Evolutionary conservation across 495 filamentous ascomycete species (phyloP).

Genomic region (Trypethelium eluteriae): DNA sequence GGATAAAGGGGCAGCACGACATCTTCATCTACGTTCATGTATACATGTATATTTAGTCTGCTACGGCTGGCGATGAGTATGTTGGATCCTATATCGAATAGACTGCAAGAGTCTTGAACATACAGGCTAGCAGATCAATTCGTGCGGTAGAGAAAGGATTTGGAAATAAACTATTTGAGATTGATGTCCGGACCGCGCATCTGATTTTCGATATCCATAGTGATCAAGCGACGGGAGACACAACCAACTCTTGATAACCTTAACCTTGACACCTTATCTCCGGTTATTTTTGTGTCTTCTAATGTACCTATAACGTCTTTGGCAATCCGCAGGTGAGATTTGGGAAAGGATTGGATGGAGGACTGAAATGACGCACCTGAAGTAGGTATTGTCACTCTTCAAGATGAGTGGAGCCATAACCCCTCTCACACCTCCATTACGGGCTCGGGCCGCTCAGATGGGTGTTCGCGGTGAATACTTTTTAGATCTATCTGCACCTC

Average conservation of each 20-base stretch:
- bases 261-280: too few relatives aligned
- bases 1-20: constrained; percentile 46
- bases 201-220: too few relatives aligned
- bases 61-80: neutral
- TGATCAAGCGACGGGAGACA: too few relatives aligned
- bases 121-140: too few relatives aligned
- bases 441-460: neutral
- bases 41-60: neutral
- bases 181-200: too few relatives aligned
- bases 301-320: too few relatives aligned
- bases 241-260: too few relatives aligned
- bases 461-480: neutral
- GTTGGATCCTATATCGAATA: neutral
- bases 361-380: neutral
- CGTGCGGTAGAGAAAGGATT: too few relatives aligned
- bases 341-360: neutral
- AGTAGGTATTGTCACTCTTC: neutral
- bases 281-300: too few relatives aligned
- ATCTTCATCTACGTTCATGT: neutral
- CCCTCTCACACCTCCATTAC: neutral
- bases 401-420: neutral
- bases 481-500: neutral
- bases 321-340: neutral
- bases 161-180: too few relatives aligned
- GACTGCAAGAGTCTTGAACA: neutral